Conservation (phyloP, 768 basidiomycete species). For the Boletus rubropictus region DNA sequence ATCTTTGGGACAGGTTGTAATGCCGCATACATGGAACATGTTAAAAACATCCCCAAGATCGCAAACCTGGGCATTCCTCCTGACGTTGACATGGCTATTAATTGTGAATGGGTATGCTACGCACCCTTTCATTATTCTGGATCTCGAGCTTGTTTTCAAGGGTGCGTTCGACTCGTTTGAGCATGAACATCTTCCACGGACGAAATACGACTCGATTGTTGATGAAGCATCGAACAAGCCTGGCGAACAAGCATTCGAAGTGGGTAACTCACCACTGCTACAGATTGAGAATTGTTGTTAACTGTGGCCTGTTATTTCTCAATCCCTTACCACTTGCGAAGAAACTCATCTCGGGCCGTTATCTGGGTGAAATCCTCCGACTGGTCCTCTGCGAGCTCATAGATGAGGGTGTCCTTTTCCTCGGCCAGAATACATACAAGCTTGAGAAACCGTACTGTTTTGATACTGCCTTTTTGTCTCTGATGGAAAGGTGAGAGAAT, state of each 20-base stretch:
- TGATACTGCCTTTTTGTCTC: constrained; percentile 93
- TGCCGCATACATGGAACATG: constrained; percentile 95
- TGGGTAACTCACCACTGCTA: constrained; percentile 23
- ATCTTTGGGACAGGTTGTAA: constrained; percentile 99
- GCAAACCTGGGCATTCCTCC: constrained; percentile 61
- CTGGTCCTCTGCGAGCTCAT: constrained; percentile 92
- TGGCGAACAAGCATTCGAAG: constrained; percentile 90
- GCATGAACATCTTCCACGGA: constrained; percentile 91
- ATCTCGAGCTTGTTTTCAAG: constrained; percentile 33
- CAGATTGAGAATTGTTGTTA: not conserved
- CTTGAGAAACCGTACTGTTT: constrained; percentile 88
- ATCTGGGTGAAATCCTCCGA: constrained; percentile 95
- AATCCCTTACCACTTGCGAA: constrained; percentile 16
- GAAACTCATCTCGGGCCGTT: constrained; percentile 96
- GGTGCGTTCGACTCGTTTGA: constrained; percentile 96
- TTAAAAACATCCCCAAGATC: constrained; percentile 82
- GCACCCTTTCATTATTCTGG: not conserved
- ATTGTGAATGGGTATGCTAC: constrained; percentile 85
- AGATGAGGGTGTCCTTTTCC: constrained; percentile 94
- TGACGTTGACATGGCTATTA: constrained; percentile 81
- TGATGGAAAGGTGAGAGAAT: constrained; percentile 81
- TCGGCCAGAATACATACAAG: constrained; percentile 98
- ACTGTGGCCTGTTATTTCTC: not conserved
- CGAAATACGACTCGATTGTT: constrained; percentile 88
- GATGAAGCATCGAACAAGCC: constrained; percentile 97